phyloP scores from a whole-genome alignment of 192 early-diverging fungal species.

The Dissophora ornata region DNA sequence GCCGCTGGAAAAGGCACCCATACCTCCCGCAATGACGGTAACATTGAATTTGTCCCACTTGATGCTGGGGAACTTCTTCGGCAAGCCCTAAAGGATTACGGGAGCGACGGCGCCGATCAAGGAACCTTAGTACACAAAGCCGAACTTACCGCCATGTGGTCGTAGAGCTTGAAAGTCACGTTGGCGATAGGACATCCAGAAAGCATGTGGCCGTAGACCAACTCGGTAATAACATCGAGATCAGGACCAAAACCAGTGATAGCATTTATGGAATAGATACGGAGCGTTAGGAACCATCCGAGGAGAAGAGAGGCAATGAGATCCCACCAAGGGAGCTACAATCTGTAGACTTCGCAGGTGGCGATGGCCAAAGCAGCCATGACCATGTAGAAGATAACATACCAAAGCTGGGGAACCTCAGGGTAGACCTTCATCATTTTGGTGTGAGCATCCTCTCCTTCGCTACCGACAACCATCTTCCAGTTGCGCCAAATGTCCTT shows the following conservation, averaged over 20 bases:
- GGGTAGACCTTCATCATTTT: no score
- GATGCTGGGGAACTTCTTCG: constrained; percentile 53
- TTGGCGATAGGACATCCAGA: no score
- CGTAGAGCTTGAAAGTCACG: no score
- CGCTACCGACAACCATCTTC: constrained; percentile 11
- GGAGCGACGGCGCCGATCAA: constrained; percentile 47
- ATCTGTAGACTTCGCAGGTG: constrained; percentile 34
- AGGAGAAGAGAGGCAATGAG: constrained; percentile 56
- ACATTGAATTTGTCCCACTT: constrained; percentile 58
- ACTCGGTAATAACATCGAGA: constrained; percentile 69
- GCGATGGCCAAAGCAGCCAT: constrained; percentile 50
- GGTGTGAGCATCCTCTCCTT: no score
- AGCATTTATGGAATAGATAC: constrained; percentile 67
- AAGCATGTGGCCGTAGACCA: no score
- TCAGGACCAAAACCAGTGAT: constrained; percentile 61
- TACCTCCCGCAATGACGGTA: constrained; percentile 58
- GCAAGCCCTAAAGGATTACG: constrained; percentile 38
- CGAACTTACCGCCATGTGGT: constrained; percentile 52
- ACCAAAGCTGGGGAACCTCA: no score
- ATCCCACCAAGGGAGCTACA: constrained; percentile 65
- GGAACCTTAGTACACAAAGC: constrained; percentile 50
- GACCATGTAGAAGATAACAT: no score
- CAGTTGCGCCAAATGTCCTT: constrained; percentile 67
- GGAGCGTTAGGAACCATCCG: constrained; percentile 59
- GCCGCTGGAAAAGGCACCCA: constrained; percentile 61